These are phyloP conservation scores for Verticillium longisporum DNA, from an alignment of 2,329 filamentous ascomycete species.

Conservation along the genomic window DNA sequence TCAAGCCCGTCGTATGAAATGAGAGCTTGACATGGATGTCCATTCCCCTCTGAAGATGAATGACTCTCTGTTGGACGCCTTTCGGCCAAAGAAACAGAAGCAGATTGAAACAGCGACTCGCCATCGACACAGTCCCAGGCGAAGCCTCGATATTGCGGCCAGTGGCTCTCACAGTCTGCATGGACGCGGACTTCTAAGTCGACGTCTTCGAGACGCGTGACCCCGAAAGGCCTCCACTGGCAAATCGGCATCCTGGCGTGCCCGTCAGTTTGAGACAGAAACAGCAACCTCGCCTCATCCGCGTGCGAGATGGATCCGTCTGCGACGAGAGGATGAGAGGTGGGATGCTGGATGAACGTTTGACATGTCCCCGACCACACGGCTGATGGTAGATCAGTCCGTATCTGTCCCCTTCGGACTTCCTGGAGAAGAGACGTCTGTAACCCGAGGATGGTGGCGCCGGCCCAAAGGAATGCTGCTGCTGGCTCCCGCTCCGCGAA, in stretches of 20 bases:
- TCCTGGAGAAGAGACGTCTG: slow-evolving; percentile 12
- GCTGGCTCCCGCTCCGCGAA: slow-evolving; percentile 16
- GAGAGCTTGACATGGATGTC: neutral
- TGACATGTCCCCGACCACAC: slow-evolving; percentile 19
- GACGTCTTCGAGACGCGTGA: slow-evolving; percentile 16
- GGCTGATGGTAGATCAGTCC: slow-evolving; percentile 18
- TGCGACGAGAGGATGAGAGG: slow-evolving; percentile 7
- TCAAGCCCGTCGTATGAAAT: slow-evolving; percentile 8
- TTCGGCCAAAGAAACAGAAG: neutral
- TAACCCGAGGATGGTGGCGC: slow-evolving; percentile 14
- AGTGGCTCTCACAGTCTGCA: slow-evolving; percentile 15
- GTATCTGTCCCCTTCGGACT: slow-evolving; percentile 16
- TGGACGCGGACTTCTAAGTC: slow-evolving; percentile 21
- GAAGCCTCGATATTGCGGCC: slow-evolving; percentile 16
- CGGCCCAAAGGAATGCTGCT: slow-evolving; percentile 19
- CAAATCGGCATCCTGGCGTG: slow-evolving; percentile 16
- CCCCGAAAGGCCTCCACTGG: slow-evolving; percentile 22
- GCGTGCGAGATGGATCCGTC: slow-evolving; percentile 13
- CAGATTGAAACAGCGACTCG: neutral
- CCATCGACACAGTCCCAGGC: slow-evolving; percentile 12
- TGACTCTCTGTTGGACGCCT: neutral
- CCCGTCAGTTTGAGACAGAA: slow-evolving; percentile 14
- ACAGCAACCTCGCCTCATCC: slow-evolving; percentile 21
- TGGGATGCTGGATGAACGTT: slow-evolving; percentile 18
- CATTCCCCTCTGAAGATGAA: too few species aligned